phyloP scores from a whole-genome alignment of 495 filamentous ascomycete species.

The Penicillium desertorum region DNA sequence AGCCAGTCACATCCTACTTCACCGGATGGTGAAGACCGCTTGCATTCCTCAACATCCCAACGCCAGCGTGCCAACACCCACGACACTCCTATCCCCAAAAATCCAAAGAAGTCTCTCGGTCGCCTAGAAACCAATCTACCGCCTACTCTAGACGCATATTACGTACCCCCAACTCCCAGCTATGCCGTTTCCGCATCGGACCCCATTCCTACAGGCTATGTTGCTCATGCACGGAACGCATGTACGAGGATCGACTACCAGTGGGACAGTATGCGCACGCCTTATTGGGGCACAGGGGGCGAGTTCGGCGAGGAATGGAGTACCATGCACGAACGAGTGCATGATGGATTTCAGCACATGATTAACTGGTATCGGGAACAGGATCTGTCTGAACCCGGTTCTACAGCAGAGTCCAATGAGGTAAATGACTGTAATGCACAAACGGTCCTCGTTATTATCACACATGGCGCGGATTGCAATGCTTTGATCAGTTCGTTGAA shows the following conservation, averaged over 20 bases:
- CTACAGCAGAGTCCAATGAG: conserved; percentile 34
- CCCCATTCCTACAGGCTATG: conserved; percentile 82
- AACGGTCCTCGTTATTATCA: conserved; percentile 84
- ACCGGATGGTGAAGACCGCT: conserved; percentile 27
- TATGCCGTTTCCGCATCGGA: conserved; percentile 80
- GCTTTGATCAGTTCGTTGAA: conserved; percentile 89
- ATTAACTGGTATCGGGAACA: conserved; percentile 77
- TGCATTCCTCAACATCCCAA: conserved; percentile 13
- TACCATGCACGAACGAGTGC: conserved; percentile 85
- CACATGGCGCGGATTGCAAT: conserved; percentile 97
- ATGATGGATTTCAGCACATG: conserved; percentile 70
- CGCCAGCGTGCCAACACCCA: conserved; percentile 38
- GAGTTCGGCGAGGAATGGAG: conserved; percentile 93
- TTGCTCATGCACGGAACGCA: conserved; percentile 86
- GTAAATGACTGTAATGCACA: conserved; percentile 65
- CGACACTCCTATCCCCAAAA: conserved; percentile 21
- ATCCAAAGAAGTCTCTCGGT: conserved; percentile 21
- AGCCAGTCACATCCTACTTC: conserved; percentile 27
- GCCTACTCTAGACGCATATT: conserved; percentile 41
- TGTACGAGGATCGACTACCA: conserved; percentile 85
- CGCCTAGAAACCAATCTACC: conserved; percentile 38
- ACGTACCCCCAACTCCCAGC: conserved; percentile 72
- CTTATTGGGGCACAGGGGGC: conserved; percentile 83
- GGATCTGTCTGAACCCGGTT: conserved; percentile 30
- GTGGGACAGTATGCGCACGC: conserved; percentile 86